Base-by-base conservation (phyloP, 148 eudicot genomes). In the Silene latifolia region DNA sequence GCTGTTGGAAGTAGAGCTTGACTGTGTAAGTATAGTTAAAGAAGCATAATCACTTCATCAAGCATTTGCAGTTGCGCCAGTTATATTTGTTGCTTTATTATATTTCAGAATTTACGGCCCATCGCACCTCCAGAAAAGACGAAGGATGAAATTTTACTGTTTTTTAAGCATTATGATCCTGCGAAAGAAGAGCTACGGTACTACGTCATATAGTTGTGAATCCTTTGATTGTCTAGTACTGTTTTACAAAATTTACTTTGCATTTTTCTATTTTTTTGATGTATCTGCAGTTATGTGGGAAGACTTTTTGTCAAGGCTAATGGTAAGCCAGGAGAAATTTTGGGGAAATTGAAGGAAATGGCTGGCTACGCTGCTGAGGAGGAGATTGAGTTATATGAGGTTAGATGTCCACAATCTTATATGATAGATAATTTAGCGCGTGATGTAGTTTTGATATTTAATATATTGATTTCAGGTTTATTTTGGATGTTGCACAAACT, bases 111-210 rank as follows among this genome's bases (percentile, higher is more conserved):
- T 77, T 57, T 87, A 74, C 88, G 75, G 29, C 93, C 93, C 58
- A 71, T 90, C 71, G 77, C 92, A 62, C 87, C 88, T 73, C 91
- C 91, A n/a, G 91, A 85, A 24, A 93, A 88, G 79, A 83, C 87
- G 48, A 89, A 88, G 80, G 98, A 93, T 20, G 96, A 93, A 51
- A 87, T 93, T 69, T 82, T 93, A 58, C 78, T 93, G 29, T 90
- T 93, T 73, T 89, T 93, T 78, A 93, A 93, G 83, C 89, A 86
- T 83, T 90, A 93, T 83, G 93, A 90, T 78, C 96, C 96, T 42
- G 84, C 79, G 78, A 90, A 89, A 76, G 93, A 90, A 78, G 90
- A 93, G 82, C 81, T 93, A 20, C 87, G 98, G 98, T 77, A 69
- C 24, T 51, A 70, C n/a, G 5, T 70, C 60, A 17, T 24, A 24